Base-by-base conservation (phyloP, 2,329 filamentous ascomycete genomes). In the Alternaria viburni region DNA sequence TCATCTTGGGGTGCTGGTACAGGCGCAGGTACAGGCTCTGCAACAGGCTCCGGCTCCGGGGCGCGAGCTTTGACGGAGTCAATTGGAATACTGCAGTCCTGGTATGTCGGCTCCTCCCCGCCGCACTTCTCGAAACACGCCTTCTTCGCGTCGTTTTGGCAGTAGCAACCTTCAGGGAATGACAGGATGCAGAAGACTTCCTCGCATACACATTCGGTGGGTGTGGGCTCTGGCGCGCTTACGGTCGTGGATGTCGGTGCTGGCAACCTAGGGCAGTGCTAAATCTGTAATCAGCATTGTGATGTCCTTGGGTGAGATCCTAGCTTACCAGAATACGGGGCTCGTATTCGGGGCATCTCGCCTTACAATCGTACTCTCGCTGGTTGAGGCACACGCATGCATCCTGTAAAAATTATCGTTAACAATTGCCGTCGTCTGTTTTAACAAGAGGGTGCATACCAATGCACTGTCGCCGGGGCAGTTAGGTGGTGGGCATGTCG, bases 121-220 rank as follows among this genome's bases (percentile, higher is more conserved):
- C 76, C 76, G 59, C 76, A 79, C 23, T 69, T 71, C 3, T 73
- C 49, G 46, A 66, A 75, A 54, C 76, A 79, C 2, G 19, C 52
- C 19, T 69, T 56, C 12, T 67, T 67, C 12, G 59, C 65, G 21
- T 54, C 62, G 43, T 75, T 74, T n/a, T 49, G 51, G 51, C 76
- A 79, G 58, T 73, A 59, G 59, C 76, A 79, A 4, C 68, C 71
- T 2, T 69, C 51, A 0, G 76, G 76, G 57, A 66, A 77, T 21
- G 66, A 52, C 59, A 69, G 66, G n/a, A 60, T 50, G 52, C 75
- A 77, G n/a, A 61, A 54, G 13, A 60, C 59, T 12, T 54, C n/a
- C 21, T 74, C 54, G 15, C 55, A 49, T 6, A 57, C 45, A n/a
- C 44, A 49, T 8, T 21, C 8, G 9, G 19, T 12, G 3, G 30